Conservation (phyloP, 2,329 filamentous ascomycete species). For the Pestalotiopsis sp. region DNA sequence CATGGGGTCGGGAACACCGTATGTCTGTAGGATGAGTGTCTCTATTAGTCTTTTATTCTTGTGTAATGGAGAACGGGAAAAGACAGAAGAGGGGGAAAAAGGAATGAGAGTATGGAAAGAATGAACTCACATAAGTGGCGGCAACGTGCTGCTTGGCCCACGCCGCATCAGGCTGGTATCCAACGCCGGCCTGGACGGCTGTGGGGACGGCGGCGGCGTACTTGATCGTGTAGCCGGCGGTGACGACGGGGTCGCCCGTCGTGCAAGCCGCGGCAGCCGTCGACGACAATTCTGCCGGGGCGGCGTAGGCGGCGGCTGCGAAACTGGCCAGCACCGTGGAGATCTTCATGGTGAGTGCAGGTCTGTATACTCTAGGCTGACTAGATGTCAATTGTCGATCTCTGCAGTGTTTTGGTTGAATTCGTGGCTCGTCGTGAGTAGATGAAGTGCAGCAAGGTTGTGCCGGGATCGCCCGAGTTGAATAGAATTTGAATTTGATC, state of each 20-base stretch:
- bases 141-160: slow-evolving; percentile 30
- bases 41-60: background rate
- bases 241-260: slow-evolving; percentile 26
- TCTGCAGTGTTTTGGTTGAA: background rate
- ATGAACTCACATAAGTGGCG: slow-evolving; percentile 28
- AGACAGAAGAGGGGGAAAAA: background rate
- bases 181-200: slow-evolving; percentile 14
- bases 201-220: slow-evolving; percentile 28
- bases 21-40: slow-evolving; percentile 23
- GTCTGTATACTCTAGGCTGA: background rate
- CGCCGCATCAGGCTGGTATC: slow-evolving; percentile 28
- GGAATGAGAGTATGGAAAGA: background rate
- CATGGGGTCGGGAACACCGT: slow-evolving; percentile 28
- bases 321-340: background rate
- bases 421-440: background rate
- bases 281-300: background rate
- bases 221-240: slow-evolving; percentile 33
- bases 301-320: background rate
- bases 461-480: background rate
- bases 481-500: background rate
- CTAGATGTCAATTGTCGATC: background rate
- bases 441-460: background rate
- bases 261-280: slow-evolving; percentile 23
- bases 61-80: background rate
- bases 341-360: background rate